Evolutionary conservation across 805 yeast genomes (phyloP), one percentile per base, ranked within the genome.

Genomic region (Sugiyamaella smithiae): DNA sequence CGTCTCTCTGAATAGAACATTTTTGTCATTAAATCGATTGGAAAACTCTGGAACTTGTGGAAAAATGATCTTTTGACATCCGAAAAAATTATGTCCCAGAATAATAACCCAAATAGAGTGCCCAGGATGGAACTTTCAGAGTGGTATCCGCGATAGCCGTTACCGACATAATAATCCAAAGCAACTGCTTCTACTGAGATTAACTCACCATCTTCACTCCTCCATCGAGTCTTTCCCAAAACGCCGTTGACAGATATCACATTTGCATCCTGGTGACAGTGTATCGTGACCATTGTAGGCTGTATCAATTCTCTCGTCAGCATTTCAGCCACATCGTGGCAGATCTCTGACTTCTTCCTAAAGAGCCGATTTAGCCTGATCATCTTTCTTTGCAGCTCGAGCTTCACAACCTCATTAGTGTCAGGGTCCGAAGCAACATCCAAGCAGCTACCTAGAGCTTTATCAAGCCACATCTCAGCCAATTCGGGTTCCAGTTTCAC

Each of bases 101-200:
- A 60, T 25, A 58, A 29, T 5, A 63, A 50, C 46, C 57, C 58
- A 46, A 63, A 57, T 1, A 67, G 41, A 0, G 68, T 61, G 25
- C 52, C 50, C 35, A 68, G 37, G 20, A 64, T 55, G 4, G 70
- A 57, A 40, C 61, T 61, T 43, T 68, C 73, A 22, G 59, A 62
- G 50, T 68, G 72, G 22, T 61, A 63, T 5, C 72, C 72, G 14
- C 48, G 33, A 60, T 62, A 68, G 2, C 66, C 69, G 5, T 40
- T 49, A 2, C 33, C 32, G 19, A 19, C 49, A 50, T 68, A 68
- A 31, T 65, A 54, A 6, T 47, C 38, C 17, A 67, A 51, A 4
- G 70, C 68, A n/a, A 59, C 53, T 32, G 59, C 59, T 49, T 68
- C 73, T 1, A 68, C 73, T 2, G 63, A 52, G 4, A 55, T 48